phyloP scores from a whole-genome alignment of 148 eudicot genomes.

The Heliosperma pusillum region DNA sequence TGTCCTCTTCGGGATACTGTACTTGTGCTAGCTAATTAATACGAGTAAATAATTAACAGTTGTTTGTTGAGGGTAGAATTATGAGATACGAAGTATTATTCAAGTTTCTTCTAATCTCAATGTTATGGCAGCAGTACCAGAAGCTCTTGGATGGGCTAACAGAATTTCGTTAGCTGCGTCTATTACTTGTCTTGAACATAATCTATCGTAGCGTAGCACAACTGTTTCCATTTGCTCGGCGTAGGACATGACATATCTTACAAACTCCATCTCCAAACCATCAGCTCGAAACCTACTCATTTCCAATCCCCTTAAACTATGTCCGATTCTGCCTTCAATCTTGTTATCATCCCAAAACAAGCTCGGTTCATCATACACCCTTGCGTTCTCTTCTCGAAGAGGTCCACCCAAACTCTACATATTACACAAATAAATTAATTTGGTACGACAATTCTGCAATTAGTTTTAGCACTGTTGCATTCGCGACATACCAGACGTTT shows the following conservation, averaged over 20 bases:
- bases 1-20: too few relatives aligned
- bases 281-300: background rate
- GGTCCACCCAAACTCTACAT: background rate
- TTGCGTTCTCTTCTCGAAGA: background rate
- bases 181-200: background rate
- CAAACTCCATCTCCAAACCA: conserved; percentile 8
- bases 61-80: too few relatives aligned
- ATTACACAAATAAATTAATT: background rate
- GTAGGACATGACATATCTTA: background rate
- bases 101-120: background rate
- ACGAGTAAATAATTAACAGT: too few relatives aligned
- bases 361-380: background rate
- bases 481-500: background rate
- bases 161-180: background rate
- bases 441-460: background rate
- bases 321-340: background rate
- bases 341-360: background rate
- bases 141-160: background rate
- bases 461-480: background rate
- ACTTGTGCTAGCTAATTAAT: too few relatives aligned
- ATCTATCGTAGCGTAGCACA: background rate
- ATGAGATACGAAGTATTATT: too few relatives aligned
- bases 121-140: background rate
- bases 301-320: conserved; percentile 1
- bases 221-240: background rate